Conservation (phyloP, 1,284 basidiomycete genomes). For the Cryptococcus jaspeensis region DNA sequence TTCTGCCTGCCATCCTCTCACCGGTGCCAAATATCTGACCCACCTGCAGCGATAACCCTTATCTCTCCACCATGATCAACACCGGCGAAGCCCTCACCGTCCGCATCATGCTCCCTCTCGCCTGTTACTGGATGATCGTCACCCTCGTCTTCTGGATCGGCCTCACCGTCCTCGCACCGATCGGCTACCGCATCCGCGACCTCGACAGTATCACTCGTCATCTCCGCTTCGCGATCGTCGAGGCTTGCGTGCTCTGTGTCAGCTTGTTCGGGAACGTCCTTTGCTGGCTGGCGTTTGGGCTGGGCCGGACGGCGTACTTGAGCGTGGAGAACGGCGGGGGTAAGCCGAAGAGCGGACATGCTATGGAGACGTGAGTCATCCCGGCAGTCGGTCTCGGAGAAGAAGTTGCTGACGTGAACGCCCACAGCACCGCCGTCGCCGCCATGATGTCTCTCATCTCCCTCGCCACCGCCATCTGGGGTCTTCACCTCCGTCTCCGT, state of each 20-base stretch:
- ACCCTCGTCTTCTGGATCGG: conserved; percentile 37
- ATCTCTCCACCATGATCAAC: conserved; percentile 37
- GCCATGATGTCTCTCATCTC: conserved; percentile 42
- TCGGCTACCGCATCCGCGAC: conserved; percentile 37
- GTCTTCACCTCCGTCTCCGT: conserved; percentile 39
- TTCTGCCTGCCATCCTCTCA: neutral
- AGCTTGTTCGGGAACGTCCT: conserved; percentile 44
- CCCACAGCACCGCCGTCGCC: conserved; percentile 38
- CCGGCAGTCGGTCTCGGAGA: neutral
- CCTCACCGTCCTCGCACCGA: conserved; percentile 27
- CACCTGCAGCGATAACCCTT: conserved; percentile 33
- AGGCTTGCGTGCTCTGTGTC: conserved; percentile 43
- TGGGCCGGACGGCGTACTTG: conserved; percentile 31
- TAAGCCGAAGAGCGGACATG: conserved; percentile 33
- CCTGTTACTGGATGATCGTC: conserved; percentile 48
- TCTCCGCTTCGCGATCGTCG: conserved; percentile 39
- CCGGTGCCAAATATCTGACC: neutral
- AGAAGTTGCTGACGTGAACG: neutral
- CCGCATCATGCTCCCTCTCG: conserved; percentile 38
- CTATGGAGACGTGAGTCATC: conserved; percentile 43
- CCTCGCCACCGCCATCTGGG: conserved; percentile 37
- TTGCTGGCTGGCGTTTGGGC: conserved; percentile 44
- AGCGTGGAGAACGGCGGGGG: conserved; percentile 28
- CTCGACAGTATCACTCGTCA: conserved; percentile 43
- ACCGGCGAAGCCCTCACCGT: conserved; percentile 42